Percentiles rank a stretch among this genome's conserved stretches.
phyloP scores from a whole-genome alignment of 202 grass and related monocot genomes.

The Alloteropsis angusta region DNA sequence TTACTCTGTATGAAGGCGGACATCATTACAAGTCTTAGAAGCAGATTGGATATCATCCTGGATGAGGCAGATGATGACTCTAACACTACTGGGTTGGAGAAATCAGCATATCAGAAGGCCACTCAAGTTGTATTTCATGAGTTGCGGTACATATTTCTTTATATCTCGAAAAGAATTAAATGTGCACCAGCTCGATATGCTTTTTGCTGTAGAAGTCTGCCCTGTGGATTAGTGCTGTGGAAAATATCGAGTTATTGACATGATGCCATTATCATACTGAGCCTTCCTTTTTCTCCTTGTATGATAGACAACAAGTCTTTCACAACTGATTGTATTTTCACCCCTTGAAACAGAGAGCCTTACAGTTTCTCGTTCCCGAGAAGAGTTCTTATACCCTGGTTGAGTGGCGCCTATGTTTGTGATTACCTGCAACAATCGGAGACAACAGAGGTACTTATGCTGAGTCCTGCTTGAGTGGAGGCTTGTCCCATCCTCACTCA shows the following conservation, averaged over 20 bases:
- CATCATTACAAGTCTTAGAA: constrained; percentile 57
- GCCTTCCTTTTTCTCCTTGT: not conserved
- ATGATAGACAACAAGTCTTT: not conserved
- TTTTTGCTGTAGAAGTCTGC: not conserved
- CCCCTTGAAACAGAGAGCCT: constrained; percentile 44
- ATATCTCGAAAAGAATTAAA: not conserved
- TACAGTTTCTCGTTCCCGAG: constrained; percentile 61
- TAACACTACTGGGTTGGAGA: constrained; percentile 10
- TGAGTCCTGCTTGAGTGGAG: not conserved
- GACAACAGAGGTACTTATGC: constrained; percentile 43
- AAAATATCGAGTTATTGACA: not conserved
- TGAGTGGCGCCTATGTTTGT: constrained; percentile 46
- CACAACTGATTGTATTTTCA: constrained; percentile 4
- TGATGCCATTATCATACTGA: not conserved
- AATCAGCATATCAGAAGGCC: constrained; percentile 37
- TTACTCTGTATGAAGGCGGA: constrained; percentile 43
- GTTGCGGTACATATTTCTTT: constrained; percentile 43
- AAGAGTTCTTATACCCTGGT: constrained; percentile 79
- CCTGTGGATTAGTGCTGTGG: not conserved
- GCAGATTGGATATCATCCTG: constrained; percentile 69
- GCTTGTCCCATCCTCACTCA: not conserved
- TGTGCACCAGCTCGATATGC: not conserved
- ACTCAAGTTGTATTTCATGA: constrained; percentile 56
- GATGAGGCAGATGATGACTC: constrained; percentile 61
- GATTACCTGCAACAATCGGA: constrained; percentile 78